Evolutionary conservation across 2,329 filamentous ascomycete genomes (phyloP).

Genomic region (Sporothrix inflata): DNA sequence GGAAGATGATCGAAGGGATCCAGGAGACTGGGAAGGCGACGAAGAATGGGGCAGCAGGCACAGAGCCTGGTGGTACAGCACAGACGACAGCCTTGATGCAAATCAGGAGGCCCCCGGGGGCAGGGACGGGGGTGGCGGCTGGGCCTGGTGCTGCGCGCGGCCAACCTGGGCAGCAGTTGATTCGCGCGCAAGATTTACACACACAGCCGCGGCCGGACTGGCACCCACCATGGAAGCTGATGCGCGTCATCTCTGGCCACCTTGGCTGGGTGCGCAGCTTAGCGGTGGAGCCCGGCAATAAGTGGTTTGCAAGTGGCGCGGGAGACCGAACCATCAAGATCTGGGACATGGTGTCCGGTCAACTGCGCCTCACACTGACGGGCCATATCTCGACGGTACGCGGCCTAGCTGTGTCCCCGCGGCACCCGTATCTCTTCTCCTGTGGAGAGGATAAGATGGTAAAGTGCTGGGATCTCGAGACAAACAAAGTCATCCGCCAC

Average conservation of each 20-base stretch:
- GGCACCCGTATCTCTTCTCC: slow-evolving; percentile 96
- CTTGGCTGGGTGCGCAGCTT: slow-evolving; percentile 90
- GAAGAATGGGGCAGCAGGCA: slow-evolving; percentile 34
- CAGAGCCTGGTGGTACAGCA: slow-evolving; percentile 29
- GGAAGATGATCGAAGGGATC: slow-evolving; percentile 69
- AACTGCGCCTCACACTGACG: slow-evolving; percentile 82
- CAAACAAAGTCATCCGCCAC: slow-evolving; percentile 98
- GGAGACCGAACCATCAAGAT: slow-evolving; percentile 98
- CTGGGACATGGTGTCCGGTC: slow-evolving; percentile 91
- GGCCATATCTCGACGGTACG: slow-evolving; percentile 94
- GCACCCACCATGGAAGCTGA: slow-evolving; percentile 98
- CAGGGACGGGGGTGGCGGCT: slow-evolving; percentile 31
- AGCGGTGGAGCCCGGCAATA: slow-evolving; percentile 92
- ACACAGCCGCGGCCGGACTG: slow-evolving; percentile 76
- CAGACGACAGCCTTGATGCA: slow-evolving; percentile 46
- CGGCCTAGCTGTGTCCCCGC: slow-evolving; percentile 85
- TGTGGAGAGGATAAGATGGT: slow-evolving; percentile 99
- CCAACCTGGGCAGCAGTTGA: slow-evolving; percentile 45
- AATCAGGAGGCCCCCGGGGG: slow-evolving; percentile 37
- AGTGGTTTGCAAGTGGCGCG: slow-evolving; percentile 96
- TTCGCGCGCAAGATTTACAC: slow-evolving; percentile 40
- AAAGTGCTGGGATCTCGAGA: slow-evolving; percentile 99
- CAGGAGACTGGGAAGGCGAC: slow-evolving; percentile 46
- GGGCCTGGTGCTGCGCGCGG: slow-evolving; percentile 38
- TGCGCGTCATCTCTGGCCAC: slow-evolving; percentile 96